A percentile compares a stretch with the other conserved stretches of the same genome.
Conservation (phyloP, 257 asterid species). For the Coffea canephora region DNA sequence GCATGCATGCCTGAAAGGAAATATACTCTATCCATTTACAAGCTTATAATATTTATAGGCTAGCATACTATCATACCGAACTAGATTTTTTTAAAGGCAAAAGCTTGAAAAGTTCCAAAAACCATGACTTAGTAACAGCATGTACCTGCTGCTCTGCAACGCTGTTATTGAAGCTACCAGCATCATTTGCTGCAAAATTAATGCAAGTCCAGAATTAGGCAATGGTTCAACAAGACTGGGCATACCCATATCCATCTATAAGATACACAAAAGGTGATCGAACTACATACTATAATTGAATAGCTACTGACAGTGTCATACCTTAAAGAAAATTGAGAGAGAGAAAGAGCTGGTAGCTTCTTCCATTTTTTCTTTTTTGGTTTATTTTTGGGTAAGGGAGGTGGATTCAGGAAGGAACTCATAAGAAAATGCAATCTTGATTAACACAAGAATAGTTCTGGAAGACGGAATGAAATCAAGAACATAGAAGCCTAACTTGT, state of each 20-base stretch:
- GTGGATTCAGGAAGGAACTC: too few relatives aligned
- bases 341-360: neutral
- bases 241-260: neutral
- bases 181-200: slow-evolving; percentile 76
- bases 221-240: neutral
- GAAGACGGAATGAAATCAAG: neutral
- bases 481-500: too few relatives aligned
- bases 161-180: slow-evolving; percentile 95
- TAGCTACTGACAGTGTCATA: neutral
- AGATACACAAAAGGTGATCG: neutral
- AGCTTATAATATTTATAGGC: neutral
- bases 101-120: slow-evolving; percentile 7
- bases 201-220: slow-evolving; percentile 16
- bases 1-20: neutral
- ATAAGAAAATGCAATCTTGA: too few relatives aligned
- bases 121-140: slow-evolving; percentile 12
- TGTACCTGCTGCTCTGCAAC: slow-evolving; percentile 95
- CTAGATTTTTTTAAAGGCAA: neutral
- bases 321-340: neutral
- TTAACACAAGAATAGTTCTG: neutral
- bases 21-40: neutral
- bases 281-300: neutral
- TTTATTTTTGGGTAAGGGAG: too few relatives aligned
- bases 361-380: too few relatives aligned
- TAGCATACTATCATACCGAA: neutral